These are phyloP conservation scores for Xylariaceae sp. DNA, from an alignment of 2,329 filamentous ascomycete genomes.

Conservation along the genomic window DNA sequence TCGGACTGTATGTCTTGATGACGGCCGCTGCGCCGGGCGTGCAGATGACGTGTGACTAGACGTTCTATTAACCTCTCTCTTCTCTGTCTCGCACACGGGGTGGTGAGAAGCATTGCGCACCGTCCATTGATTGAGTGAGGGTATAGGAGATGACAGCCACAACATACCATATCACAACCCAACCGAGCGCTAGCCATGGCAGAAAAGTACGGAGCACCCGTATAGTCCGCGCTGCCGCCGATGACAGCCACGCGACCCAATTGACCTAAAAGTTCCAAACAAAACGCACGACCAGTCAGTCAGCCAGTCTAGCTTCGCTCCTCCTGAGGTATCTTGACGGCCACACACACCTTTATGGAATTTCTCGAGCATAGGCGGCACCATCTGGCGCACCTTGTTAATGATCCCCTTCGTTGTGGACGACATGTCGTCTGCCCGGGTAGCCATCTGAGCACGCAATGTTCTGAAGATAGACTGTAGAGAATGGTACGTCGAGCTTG, in stretches of 20 bases:
- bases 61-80: not conserved
- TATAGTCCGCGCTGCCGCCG: conserved; percentile 92
- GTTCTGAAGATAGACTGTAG: not conserved
- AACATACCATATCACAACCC: conserved; percentile 77
- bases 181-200: conserved; percentile 91
- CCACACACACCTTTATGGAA: conserved; percentile 78
- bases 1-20: conserved; percentile 96
- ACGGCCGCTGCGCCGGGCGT: conserved; percentile 80
- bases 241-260: conserved; percentile 89
- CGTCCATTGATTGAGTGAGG: not conserved
- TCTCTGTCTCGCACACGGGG: not conserved
- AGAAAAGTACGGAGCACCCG: conserved; percentile 95
- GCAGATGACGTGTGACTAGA: conserved; percentile 87
- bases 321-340: too few relatives aligned
- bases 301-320: too few relatives aligned
- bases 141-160: not conserved
- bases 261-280: conserved; percentile 58
- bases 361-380: conserved; percentile 89
- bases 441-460: conserved; percentile 22
- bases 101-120: not conserved
- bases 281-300: too few relatives aligned
- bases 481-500: too few relatives aligned
- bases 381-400: conserved; percentile 75
- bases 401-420: conserved; percentile 69
- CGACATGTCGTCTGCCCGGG: conserved; percentile 49